Evolutionary conservation across 345 rosid genomes (phyloP), one percentile per base, ranked within the genome.

Genomic region (Dimocarpus longan): DNA sequence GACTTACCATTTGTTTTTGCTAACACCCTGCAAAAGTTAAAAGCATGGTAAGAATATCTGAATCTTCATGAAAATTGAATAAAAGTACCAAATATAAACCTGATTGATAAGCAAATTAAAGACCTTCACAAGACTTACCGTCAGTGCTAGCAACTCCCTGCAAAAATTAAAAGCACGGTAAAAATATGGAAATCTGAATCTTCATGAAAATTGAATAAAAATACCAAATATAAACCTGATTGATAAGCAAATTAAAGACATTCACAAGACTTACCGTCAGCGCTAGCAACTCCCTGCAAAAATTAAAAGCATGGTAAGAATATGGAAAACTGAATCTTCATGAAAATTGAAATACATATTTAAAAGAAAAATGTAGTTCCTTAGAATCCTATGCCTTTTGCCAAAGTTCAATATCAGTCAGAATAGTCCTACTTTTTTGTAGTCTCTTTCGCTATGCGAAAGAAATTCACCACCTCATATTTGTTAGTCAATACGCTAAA

Each of bases 61-160:
- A 22, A 66, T 76, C 75, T 26, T 68, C 59, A 65, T 70, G 76
- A 79, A 78, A 39, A 19, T 10, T 26, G 57, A 65, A 54, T 26
- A 26, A 26, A 0, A 26, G 1, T 26, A 1, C 28, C 28, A 66
- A 73, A 50, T 19, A 22, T 43, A 37, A 77, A 40, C 52, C 2
- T 40, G 5, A 72, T 68, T 15, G 32, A 54, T 11, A 18, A 67
- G 48, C 26, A 60, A 26, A 26, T 26, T 26, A 71, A 26, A 64
- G 15, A 52, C 77, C 74, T 64, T 74, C 39, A 71, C 46, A 48
- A 73, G 76, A 77, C 89, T 87, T 86, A 93, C 99, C 95, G 84
- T 95, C 99, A 63, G 93, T 89, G 86, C 98, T 92, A 40, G 99
- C 99, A 75, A 95, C 97, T 82, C 99, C 99, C 99, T 95, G 96